Conservation (phyloP, 2,329 filamentous ascomycete species). For the Claviceps maximensis region DNA sequence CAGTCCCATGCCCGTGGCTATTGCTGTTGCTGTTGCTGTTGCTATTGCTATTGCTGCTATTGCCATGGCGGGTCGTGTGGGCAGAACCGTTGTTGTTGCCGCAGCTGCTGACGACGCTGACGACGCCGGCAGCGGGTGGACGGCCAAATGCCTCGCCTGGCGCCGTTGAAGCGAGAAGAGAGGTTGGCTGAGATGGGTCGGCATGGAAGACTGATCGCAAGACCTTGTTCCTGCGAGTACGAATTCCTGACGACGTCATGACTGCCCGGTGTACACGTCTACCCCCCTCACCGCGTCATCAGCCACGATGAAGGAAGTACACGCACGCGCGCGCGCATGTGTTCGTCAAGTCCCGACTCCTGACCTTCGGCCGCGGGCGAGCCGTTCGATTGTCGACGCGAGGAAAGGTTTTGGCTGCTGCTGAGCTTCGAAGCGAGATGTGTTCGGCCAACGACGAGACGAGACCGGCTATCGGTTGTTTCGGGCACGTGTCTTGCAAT, state of each 20-base stretch:
- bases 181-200: slow-evolving; percentile 35
- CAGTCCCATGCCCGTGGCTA: no score
- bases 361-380: background rate
- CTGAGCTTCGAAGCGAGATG: background rate
- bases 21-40: no score
- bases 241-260: slow-evolving; percentile 31
- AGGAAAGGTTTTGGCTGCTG: background rate
- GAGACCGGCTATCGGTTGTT: background rate
- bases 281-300: background rate
- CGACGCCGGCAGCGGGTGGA: slow-evolving; percentile 14
- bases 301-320: background rate
- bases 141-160: slow-evolving; percentile 34
- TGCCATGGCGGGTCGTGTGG: slow-evolving; percentile 4
- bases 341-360: background rate
- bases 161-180: slow-evolving; percentile 26
- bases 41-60: no score
- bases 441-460: background rate
- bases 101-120: slow-evolving; percentile 4
- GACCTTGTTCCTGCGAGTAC: slow-evolving; percentile 33
- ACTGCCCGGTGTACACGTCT: background rate
- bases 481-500: background rate
- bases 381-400: background rate
- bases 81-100: slow-evolving; percentile 6
- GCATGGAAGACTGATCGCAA: slow-evolving; percentile 44
- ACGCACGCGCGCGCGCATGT: background rate